These are phyloP conservation scores for Xenosphaeropsis pyriputrescens DNA, from an alignment of 2,329 filamentous ascomycete genomes.

Conservation along the genomic window DNA sequence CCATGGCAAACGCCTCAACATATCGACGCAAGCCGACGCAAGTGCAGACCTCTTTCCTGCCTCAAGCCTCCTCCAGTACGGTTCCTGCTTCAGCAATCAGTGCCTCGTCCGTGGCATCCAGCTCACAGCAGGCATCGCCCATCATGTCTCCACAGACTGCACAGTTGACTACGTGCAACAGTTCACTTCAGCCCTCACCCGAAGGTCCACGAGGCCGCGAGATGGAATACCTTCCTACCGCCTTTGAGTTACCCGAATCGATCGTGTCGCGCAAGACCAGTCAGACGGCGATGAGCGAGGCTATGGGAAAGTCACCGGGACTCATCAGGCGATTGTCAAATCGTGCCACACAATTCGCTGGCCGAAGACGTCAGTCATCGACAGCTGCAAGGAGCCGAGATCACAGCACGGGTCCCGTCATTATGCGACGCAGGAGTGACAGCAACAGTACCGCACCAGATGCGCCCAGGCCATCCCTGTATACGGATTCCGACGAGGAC, in stretches of 20 bases:
- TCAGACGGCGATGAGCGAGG: constrained; percentile 48
- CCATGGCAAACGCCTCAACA: constrained; percentile 6
- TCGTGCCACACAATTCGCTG: constrained; percentile 54
- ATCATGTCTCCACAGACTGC: constrained; percentile 38
- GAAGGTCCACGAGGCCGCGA: constrained; percentile 43
- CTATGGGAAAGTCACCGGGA: constrained; percentile 42
- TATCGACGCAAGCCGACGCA: constrained; percentile 12
- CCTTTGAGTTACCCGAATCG: constrained; percentile 62
- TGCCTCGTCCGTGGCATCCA: constrained; percentile 39
- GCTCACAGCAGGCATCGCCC: constrained; percentile 39
- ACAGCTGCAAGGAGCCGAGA: constrained; percentile 66
- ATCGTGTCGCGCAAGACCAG: constrained; percentile 44
- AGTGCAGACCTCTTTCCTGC: constrained; percentile 16
- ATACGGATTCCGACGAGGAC: constrained; percentile 43
- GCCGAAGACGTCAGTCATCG: constrained; percentile 61
- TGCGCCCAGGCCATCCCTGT: constrained; percentile 24
- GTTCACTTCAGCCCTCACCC: constrained; percentile 52
- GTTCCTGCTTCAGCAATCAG: constrained; percentile 38
- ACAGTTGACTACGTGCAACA: constrained; percentile 36
- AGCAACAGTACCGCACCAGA: constrained; percentile 61
- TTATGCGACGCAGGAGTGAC: constrained; percentile 76
- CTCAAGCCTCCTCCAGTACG: constrained; percentile 18
- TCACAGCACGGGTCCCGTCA: constrained; percentile 76
- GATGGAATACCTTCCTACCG: constrained; percentile 33
- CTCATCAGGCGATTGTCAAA: constrained; percentile 79